Percentiles rank a stretch among this genome's conserved stretches.
phyloP scores from a whole-genome alignment of 768 basidiomycete species.

The Kwoniella shandongensis region DNA sequence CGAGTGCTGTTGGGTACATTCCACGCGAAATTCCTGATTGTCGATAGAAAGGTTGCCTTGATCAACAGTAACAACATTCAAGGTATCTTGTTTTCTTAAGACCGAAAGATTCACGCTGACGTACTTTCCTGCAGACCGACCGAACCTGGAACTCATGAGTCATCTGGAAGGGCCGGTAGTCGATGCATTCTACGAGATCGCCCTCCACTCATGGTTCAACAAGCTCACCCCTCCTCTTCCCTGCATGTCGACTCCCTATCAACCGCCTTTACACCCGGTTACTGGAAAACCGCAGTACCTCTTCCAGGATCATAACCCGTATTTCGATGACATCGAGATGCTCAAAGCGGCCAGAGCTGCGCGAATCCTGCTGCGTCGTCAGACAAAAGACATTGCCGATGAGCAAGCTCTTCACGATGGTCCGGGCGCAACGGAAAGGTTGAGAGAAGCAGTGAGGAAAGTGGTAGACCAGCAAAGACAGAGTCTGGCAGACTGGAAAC shows the following conservation, averaged over 20 bases:
- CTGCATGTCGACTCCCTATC: slow-evolving; percentile 44
- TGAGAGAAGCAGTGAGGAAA: slow-evolving; percentile 43
- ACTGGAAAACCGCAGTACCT: slow-evolving; percentile 53
- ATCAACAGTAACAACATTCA: slow-evolving; percentile 68
- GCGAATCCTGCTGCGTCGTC: slow-evolving; percentile 49
- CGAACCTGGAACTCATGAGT: slow-evolving; percentile 62
- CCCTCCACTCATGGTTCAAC: slow-evolving; percentile 64
- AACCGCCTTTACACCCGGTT: slow-evolving; percentile 42
- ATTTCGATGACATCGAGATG: slow-evolving; percentile 56
- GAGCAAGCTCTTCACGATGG: slow-evolving; percentile 31
- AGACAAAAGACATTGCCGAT: slow-evolving; percentile 47
- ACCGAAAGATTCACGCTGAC: slow-evolving; percentile 2
- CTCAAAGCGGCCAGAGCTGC: slow-evolving; percentile 56
- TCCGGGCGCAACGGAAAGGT: slow-evolving; percentile 30
- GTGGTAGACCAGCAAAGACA: slow-evolving; percentile 45
- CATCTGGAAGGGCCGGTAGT: slow-evolving; percentile 72
- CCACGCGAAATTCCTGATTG: slow-evolving; percentile 69
- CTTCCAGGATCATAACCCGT: slow-evolving; percentile 56
- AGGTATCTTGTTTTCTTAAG: slow-evolving; percentile 18
- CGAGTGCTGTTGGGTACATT: slow-evolving; percentile 66
- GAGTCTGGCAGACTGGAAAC: slow-evolving; percentile 42
- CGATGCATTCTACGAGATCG: slow-evolving; percentile 68
- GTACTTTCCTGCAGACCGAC: slow-evolving; percentile 49
- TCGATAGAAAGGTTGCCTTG: slow-evolving; percentile 67
- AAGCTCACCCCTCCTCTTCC: slow-evolving; percentile 46